Evolutionary conservation across 2,329 filamentous ascomycete species (phyloP).

Genomic region (Penicillium sp.): DNA sequence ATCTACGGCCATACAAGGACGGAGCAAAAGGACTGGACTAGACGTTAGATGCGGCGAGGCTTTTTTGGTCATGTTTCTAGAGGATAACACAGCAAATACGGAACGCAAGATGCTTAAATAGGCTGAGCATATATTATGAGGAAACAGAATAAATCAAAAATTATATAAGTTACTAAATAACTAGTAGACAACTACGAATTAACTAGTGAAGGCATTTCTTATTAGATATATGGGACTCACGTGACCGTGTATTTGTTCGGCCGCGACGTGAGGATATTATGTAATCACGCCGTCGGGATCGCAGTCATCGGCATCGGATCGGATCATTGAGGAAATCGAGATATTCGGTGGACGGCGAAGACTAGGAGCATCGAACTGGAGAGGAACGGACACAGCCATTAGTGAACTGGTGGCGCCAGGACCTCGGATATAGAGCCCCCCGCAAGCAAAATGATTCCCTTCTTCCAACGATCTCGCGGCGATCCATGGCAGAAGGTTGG

Average conservation of each 20-base stretch:
- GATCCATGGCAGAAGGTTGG: constrained; percentile 60
- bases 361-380: not conserved
- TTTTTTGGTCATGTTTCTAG: not conserved
- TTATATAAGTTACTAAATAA: no score
- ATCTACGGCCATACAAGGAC: constrained; percentile 74
- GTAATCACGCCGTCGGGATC: constrained; percentile 7
- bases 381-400: not conserved
- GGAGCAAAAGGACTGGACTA: constrained; percentile 66
- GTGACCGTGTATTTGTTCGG: not conserved
- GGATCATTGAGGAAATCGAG: not conserved
- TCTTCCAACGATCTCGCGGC: constrained; percentile 21
- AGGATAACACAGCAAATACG: not conserved
- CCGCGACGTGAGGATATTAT: not conserved
- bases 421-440: not conserved
- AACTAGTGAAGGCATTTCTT: not conserved
- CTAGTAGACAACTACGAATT: no score
- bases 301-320: not conserved
- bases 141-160: no score
- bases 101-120: not conserved
- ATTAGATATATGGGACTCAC: not conserved
- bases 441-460: constrained; percentile 28
- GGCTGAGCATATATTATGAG: not conserved
- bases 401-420: not conserved
- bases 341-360: not conserved
- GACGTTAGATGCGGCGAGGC: not conserved